Conservation (phyloP, 2,329 filamentous ascomycete genomes). For the Sodiomyces alkalinus region DNA sequence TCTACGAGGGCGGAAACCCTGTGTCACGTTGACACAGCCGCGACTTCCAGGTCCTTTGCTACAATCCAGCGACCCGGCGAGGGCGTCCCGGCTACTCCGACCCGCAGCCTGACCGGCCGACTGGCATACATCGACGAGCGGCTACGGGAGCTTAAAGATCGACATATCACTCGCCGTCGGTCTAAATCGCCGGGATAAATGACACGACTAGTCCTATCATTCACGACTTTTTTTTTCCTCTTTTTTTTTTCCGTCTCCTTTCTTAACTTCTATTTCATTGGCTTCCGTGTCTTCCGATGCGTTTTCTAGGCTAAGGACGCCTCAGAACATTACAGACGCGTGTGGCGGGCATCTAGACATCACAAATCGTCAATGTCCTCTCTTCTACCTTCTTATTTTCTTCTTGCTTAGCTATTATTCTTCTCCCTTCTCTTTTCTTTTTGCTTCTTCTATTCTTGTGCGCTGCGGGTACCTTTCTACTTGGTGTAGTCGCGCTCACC, state of each 20-base stretch:
- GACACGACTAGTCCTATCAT: conserved; percentile 23
- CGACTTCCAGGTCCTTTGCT: conserved; percentile 36
- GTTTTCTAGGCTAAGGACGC: too few species aligned
- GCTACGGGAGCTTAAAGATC: conserved; percentile 36
- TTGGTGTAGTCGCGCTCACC: too few species aligned
- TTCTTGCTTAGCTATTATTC: background rate
- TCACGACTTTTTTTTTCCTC: conserved; percentile 10
- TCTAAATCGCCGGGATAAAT: conserved; percentile 41
- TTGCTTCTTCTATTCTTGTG: conserved; percentile 5
- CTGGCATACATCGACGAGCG: conserved; percentile 44
- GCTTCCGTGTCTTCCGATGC: background rate
- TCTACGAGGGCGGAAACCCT: conserved; percentile 30
- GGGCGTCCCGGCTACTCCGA: conserved; percentile 17
- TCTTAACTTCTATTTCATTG: conserved; percentile 2
- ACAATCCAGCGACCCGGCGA: conserved; percentile 36
- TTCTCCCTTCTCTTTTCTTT: conserved; percentile 4
- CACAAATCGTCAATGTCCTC: background rate
- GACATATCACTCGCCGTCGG: conserved; percentile 22
- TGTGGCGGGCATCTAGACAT: too few species aligned
- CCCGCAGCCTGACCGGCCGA: conserved; percentile 31
- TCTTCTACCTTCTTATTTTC: background rate
- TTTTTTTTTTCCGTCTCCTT: conserved; percentile 5
- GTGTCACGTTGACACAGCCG: conserved; percentile 25
- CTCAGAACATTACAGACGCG: too few species aligned
- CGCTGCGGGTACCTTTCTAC: too few species aligned